Percentiles rank a stretch among this genome's conserved stretches.
Evolutionary conservation across 2,329 filamentous ascomycete genomes (phyloP).

Genomic region (Cercospora beticola): DNA sequence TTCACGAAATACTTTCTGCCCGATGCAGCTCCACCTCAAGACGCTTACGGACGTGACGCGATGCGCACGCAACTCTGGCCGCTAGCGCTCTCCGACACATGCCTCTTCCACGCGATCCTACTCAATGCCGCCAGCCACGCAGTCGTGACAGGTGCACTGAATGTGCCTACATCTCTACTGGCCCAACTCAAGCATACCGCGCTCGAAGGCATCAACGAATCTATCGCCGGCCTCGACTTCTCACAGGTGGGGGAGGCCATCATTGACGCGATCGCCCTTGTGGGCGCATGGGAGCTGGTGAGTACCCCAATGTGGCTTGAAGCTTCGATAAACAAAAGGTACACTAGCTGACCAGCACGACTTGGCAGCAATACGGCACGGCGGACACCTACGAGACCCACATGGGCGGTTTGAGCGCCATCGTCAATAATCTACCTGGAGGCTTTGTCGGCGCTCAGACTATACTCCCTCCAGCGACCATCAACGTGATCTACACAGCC

Average conservation of each 20-base stretch:
- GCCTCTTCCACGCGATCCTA: slow-evolving; percentile 25
- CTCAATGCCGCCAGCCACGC: slow-evolving; percentile 26
- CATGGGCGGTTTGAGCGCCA: slow-evolving; percentile 24
- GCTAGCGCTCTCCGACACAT: slow-evolving; percentile 18
- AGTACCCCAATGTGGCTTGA: slow-evolving; percentile 14
- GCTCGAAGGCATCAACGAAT: slow-evolving; percentile 24
- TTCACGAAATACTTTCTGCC: slow-evolving; percentile 23
- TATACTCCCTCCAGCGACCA: slow-evolving; percentile 14
- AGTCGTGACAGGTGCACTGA: slow-evolving; percentile 16
- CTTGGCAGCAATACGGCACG: slow-evolving; percentile 24
- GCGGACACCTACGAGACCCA: slow-evolving; percentile 24
- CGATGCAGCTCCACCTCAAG: background rate
- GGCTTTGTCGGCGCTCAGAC: slow-evolving; percentile 18
- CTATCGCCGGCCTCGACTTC: slow-evolving; percentile 15
- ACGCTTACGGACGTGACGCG: slow-evolving; percentile 19
- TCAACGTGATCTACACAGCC: slow-evolving; percentile 19
- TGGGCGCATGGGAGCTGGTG: slow-evolving; percentile 28
- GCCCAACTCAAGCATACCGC: slow-evolving; percentile 23
- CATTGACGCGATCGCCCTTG: slow-evolving; percentile 24
- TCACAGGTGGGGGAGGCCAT: slow-evolving; percentile 20
- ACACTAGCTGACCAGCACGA: slow-evolving; percentile 5
- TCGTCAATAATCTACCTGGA: slow-evolving; percentile 24
- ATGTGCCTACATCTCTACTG: slow-evolving; percentile 18
- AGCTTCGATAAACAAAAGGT: background rate
- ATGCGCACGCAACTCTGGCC: slow-evolving; percentile 25